Evolutionary conservation across 148 eudicot genomes (phyloP), one percentile per base, ranked within the genome.

Genomic region (Rhododendron ovatum): DNA sequence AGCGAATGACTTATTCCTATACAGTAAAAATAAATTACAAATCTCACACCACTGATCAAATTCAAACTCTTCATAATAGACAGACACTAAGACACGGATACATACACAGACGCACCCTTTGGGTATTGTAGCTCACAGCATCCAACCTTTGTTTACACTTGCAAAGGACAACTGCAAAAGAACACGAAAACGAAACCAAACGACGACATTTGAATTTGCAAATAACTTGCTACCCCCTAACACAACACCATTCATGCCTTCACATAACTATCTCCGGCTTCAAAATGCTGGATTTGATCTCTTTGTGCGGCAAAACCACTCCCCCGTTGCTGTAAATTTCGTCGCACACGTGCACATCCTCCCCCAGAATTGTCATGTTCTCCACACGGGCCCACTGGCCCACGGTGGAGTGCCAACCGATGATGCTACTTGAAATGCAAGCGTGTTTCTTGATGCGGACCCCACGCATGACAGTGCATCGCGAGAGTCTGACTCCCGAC

Each of bases 401-500:
- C 7, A 96, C 93, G 1, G 98, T 96, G 0, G 98, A 96, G 90
- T 95, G 98, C 99, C 99, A 96, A 28, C 98, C 99, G 0, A 96
- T 91, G 39, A 96, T 95, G 78, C 98, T 96, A 84, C 93, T 86
- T 8, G 98, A 92, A 45, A 96, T 86, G 92, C 98, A 94, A 0
- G 98, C 95, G 26, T 95, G 96, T 61, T 91, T 94, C 93, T 94
- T 97, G 85, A 97, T 82, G 47, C 96, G 91, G 79, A 92, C 98
- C 3, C 98, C 99, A 7, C 98, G 94, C 98, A 95, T 95, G 14
- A 97, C 86, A 0, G 98, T 95, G 91, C 98, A 97, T n/a, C 95
- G 89, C 24, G 99, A 94, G 43, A 97, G 98, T 82, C 98, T 91
- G 84, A 95, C 98, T 7, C 99, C 98, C 0, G 98, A 82, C 88